Evolutionary conservation across 441 rosid genomes (phyloP), one percentile per base, ranked within the genome.

Genomic region (Flueggea neowawraea): DNA sequence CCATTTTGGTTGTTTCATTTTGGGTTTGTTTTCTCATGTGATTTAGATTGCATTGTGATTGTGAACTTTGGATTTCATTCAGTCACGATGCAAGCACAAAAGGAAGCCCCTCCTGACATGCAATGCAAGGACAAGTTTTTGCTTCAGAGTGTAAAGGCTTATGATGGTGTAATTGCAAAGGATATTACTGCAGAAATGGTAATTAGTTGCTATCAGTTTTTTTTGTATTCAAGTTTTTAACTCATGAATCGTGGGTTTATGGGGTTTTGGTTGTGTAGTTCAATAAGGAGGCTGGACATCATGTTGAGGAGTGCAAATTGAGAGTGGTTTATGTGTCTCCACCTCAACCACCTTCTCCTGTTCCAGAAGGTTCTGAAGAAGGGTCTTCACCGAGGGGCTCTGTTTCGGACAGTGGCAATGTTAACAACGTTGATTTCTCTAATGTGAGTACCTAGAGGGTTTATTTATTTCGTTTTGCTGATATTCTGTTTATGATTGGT

Each of bases 61-160:
- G 2, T 16, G 48, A 55, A 31, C 44, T 12, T 45, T 55, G 39
- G 10, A 33, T n/a, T 67, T 71, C 60, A 41, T 71, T 70, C 63
- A 85, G 95, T 88, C 61, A 84, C 95, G 7, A 85, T 88, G 95
- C 95, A 88, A 85, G 91, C 95, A 0, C 90, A 85, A 62, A 88
- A 84, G 75, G 91, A 88, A 72, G 81, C 84, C 54, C 95, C 91
- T 74, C 14, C 73, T 15, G 91, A 88, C 55, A 75, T 84, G 91
- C 88, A 82, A 69, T 88, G 95, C 80, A 82, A 78, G 79, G 95
- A 88, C 66, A 88, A 88, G 72, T 88, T 88, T 61, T 86, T 88
- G 59, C 86, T 88, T 52, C 95, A 88, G 81, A 80, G 88, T 62
- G 91, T 85, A 41, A 84, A 75, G 69, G 66, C 72, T 2, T 62